Evolutionary conservation across 2,329 filamentous ascomycete genomes (phyloP), one percentile per base, ranked within the genome.

Genomic region (Neoscytalidium dimidiatum): DNA sequence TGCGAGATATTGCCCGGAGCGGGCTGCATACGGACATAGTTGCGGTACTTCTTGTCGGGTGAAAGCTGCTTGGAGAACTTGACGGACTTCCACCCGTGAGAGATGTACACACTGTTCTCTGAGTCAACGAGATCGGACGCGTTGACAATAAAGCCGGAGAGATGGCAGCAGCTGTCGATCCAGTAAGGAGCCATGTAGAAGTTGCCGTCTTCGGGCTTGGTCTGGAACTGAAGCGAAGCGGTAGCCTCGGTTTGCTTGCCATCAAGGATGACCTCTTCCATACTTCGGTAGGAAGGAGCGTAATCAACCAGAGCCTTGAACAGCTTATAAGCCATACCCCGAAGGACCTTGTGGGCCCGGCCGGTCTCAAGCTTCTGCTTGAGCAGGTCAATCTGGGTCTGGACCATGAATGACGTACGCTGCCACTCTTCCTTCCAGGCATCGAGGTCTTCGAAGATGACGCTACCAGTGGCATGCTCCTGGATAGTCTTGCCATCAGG

Each of bases 321-420:
- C 60, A 90, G 84, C 79, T 93, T 94, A 84, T 95, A 95, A 14
- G 90, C 89, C 80, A 93, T 86, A 35, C 90, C 90, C 28, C 90
- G 87, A 57, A 90, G 86, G 67, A 93, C 85, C 78, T 91, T 90
- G 74, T 90, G 90, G 29, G 90, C 89, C 64, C 85, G 84, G 43
- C 90, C 90, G 35, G 81, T 83, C 70, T 85, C 79, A 64, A 90
- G 88, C 66, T 87, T 89, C 67, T 85, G 83, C 71, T 87, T 86
- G 73, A 94, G 87, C 38, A 92, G 82, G 73, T 93, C 81, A 64
- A 84, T 80, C 72, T 84, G 82, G 56, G 78, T 79, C 73, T 84
- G 81, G 58, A 84, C 82, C 82, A 84, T 83, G 76, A 79, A 92
- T 69, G 84, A 83, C 69, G 86, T 85, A 62, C 89, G 88, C 66